Evolutionary conservation across 2,329 filamentous ascomycete species (phyloP).

Genomic region (Penicillium sp.): DNA sequence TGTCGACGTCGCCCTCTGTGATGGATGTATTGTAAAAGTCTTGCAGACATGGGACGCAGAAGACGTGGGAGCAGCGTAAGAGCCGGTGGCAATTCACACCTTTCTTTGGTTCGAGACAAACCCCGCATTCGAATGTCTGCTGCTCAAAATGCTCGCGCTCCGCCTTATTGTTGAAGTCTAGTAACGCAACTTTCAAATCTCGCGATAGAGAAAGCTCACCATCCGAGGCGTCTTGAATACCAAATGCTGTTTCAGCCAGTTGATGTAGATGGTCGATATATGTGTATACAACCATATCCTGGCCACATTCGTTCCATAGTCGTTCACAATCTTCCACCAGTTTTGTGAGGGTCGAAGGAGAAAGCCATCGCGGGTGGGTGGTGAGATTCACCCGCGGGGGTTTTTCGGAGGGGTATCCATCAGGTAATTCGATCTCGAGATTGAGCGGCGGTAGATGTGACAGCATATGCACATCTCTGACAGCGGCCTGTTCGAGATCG

Average conservation of each 20-base stretch:
- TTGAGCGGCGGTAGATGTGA: conserved; percentile 59
- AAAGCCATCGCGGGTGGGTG: conserved; percentile 56
- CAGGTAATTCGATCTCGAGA: conserved; percentile 55
- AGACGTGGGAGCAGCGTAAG: conserved; percentile 83
- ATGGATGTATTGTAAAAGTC: conserved; percentile 92
- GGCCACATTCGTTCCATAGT: conserved; percentile 63
- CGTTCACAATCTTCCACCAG: conserved; percentile 50
- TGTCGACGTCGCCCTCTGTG: conserved; percentile 75
- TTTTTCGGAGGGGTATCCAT: conserved; percentile 55
- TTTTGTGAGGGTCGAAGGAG: conserved; percentile 42
- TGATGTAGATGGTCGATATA: conserved; percentile 64
- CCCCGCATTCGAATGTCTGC: conserved; percentile 82
- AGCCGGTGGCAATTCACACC: conserved; percentile 78
- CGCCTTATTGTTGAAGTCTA: conserved; percentile 76
- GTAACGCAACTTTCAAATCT: conserved; percentile 64
- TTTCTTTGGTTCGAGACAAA: conserved; percentile 92
- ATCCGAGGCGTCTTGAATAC: conserved; percentile 41
- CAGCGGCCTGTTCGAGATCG: conserved; percentile 19
- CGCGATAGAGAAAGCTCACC: conserved; percentile 50
- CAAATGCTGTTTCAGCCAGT: conserved; percentile 57
- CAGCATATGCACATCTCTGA: conserved; percentile 47
- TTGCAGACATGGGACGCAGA: conserved; percentile 82
- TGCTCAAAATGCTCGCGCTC: conserved; percentile 75
- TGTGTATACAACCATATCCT: conserved; percentile 57
- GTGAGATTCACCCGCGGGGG: conserved; percentile 54